Evolutionary conservation across 2,329 filamentous ascomycete genomes (phyloP), one percentile per base, ranked within the genome.

Genomic region (Sporothrix phasma): DNA sequence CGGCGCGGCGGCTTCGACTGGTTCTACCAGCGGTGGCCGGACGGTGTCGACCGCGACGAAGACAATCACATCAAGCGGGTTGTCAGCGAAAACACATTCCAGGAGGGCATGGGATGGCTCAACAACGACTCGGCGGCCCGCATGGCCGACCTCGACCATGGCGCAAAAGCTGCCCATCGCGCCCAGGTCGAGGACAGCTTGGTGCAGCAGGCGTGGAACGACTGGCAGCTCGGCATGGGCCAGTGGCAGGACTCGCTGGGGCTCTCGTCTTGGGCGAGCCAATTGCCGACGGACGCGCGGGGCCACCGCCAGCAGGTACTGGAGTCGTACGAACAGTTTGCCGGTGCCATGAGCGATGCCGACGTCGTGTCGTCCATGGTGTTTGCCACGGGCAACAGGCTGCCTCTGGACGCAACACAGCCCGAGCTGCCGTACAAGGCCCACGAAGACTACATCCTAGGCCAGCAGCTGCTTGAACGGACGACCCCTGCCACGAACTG

Each of bases 1-100:
- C 80, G 85, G n/a, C 89, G 89, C 69, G 89, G 89, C 22, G 93
- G 94, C 0, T 83, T 96, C 51, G 89, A 93, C 70, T 99, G 95
- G 93, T 90, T 96, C 70, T 86, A 88, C 69, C 84, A 88, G 56
- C 82, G 88, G 64, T 93, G 87, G 85, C 89, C 90, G 8, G 83
- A 81, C 51, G 89, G 89, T 0, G 80, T 80, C 26, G 89, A 93
- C 70, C 71, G 87, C 3, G 87, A 93, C 69, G 78, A 83, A 61
- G 74, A 86, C 51, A 87, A 88, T 1, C 80, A 89, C 63, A 82
- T 81, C 10, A 79, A 93, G 47, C 86, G 92, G 26, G 89, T 96
- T 11, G 80, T 93, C 61, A 99, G 94, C 72, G 79, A 90, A 71
- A 83, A 84, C 61, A 95, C 92, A 0, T 97, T 95, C 70, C 76